Evolutionary conservation across 768 basidiomycete genomes (phyloP).

Genomic region (Saitozyma sp.): DNA sequence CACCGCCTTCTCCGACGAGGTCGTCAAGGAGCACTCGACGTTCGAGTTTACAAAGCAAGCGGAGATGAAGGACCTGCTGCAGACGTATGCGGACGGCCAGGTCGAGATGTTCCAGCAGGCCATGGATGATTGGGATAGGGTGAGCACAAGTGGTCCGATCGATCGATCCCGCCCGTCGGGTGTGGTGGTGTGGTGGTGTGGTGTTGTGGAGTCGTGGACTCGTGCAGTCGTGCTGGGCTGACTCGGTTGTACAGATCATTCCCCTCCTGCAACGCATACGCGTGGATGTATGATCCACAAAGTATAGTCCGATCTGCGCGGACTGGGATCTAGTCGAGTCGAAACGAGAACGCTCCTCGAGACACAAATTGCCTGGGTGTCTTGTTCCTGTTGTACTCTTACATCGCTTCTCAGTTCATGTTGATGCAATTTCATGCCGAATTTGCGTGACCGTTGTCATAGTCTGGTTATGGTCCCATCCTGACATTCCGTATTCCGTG

Average conservation of each 20-base stretch:
- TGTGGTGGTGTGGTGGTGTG: not conserved
- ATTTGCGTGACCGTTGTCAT: too few species aligned
- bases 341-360: too few species aligned
- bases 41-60: constrained; percentile 88
- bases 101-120: constrained; percentile 92
- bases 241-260: constrained; percentile 10
- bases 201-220: too few species aligned
- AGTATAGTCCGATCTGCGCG: too few species aligned
- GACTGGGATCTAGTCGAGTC: too few species aligned
- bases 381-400: too few species aligned
- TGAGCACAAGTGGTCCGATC: constrained; percentile 2
- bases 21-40: constrained; percentile 80
- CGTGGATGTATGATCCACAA: constrained; percentile 13
- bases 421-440: too few species aligned
- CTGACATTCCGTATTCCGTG: too few species aligned
- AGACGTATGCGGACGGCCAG: constrained; percentile 85
- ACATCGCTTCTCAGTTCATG: too few species aligned
- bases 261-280: constrained; percentile 21
- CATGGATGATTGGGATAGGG: constrained; percentile 93
- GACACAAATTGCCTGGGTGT: too few species aligned
- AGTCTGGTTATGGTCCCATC: too few species aligned
- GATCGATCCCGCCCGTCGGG: not conserved
- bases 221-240: not conserved
- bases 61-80: constrained; percentile 96
- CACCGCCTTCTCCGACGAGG: constrained; percentile 94